phyloP scores from a whole-genome alignment of 495 filamentous ascomycete species.

The Ascodesmis nigricans region DNA sequence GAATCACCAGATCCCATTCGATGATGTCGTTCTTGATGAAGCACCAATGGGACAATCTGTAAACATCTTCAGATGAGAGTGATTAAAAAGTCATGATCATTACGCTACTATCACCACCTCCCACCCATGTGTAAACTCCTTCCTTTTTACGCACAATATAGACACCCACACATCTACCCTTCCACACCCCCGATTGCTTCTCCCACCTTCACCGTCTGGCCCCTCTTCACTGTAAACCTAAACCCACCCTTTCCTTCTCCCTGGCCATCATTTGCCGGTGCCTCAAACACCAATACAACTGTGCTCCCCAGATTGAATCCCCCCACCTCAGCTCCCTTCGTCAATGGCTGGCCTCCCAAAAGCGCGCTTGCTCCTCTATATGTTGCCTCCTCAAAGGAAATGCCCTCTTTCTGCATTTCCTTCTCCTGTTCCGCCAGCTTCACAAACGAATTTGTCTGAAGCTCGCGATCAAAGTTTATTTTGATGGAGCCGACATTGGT shows the following conservation, averaged over 20 bases:
- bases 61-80: too few relatives aligned
- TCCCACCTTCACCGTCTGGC: conserved; percentile 73
- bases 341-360: conserved; percentile 60
- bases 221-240: conserved; percentile 62
- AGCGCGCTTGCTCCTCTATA: conserved; percentile 58
- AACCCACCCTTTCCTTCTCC: conserved; percentile 40
- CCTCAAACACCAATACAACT: conserved; percentile 92
- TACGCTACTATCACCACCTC: too few relatives aligned
- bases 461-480: conserved; percentile 88
- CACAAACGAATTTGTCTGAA: conserved; percentile 74
- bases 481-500: conserved; percentile 98
- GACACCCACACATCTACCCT: too few relatives aligned
- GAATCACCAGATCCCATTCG: too few relatives aligned
- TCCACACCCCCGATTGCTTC: conserved; percentile 54
- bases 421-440: conserved; percentile 68
- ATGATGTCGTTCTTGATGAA: too few relatives aligned
- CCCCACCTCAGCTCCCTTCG: conserved; percentile 87
- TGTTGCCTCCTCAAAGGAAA: conserved; percentile 62
- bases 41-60: too few relatives aligned
- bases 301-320: conserved; percentile 93
- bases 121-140: too few relatives aligned
- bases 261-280: conserved; percentile 36
- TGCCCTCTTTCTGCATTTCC: conserved; percentile 61
- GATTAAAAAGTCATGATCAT: too few relatives aligned
- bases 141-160: too few relatives aligned